A percentile compares a stretch with the other conserved stretches of the same genome.
phyloP scores from a whole-genome alignment of 225 moss, liverwort and hornwort genomes.

The Marchantia paleacea region DNA sequence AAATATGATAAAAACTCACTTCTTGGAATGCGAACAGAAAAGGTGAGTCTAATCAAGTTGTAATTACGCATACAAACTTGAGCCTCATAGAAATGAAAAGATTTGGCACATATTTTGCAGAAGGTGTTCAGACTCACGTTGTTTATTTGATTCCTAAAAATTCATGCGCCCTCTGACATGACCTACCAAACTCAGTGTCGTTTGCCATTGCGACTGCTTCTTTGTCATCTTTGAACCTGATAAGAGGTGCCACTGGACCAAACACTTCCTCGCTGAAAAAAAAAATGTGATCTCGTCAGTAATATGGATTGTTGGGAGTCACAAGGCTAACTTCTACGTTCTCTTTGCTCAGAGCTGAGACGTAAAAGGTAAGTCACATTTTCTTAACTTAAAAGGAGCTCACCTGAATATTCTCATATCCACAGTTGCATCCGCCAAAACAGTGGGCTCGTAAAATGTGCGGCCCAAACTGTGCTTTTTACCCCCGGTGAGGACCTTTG shows the following conservation, averaged over 20 bases:
- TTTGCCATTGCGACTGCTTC: slow-evolving; percentile 92
- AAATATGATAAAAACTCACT: too few species aligned
- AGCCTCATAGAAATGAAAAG: background rate
- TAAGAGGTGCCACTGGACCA: slow-evolving; percentile 94
- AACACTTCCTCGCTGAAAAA: slow-evolving; percentile 83
- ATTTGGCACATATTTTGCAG: background rate
- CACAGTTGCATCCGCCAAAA: slow-evolving; percentile 60
- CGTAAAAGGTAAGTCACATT: background rate
- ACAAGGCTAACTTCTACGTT: background rate
- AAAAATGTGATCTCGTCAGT: background rate
- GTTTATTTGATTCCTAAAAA: background rate
- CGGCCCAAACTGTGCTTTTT: slow-evolving; percentile 75
- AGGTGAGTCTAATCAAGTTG: background rate
- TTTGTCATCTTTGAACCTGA: slow-evolving; percentile 80
- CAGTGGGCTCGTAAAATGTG: slow-evolving; percentile 88
- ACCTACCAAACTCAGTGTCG: slow-evolving; percentile 75
- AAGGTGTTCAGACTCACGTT: too few species aligned
- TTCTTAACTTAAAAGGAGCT: background rate
- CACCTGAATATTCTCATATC: slow-evolving; percentile 88
- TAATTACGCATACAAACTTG: background rate
- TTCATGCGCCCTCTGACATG: background rate
- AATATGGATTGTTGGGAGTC: background rate
- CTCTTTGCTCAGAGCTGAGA: background rate
- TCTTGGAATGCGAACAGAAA: background rate
- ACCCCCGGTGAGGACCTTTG: slow-evolving; percentile 79